These are phyloP conservation scores for Lipomyces yamanashiensis DNA, from an alignment of 805 yeast species.

Conservation along the genomic window DNA sequence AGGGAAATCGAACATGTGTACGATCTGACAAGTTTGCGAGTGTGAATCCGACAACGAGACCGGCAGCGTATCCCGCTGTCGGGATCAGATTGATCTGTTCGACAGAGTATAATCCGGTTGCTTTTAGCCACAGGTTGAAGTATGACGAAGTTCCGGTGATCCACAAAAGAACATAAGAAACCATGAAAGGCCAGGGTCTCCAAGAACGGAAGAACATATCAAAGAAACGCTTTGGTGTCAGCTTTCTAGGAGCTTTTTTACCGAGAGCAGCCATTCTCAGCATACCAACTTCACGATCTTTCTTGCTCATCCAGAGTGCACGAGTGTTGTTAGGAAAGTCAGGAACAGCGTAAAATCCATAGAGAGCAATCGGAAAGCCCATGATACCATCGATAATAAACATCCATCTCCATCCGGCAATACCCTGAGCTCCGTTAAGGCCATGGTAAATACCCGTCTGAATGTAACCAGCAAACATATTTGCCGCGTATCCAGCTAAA, in stretches of 20 bases:
- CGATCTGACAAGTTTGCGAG: constrained; percentile 44
- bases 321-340: constrained; percentile 63
- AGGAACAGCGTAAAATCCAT: constrained; percentile 53
- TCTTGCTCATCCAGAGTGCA: constrained; percentile 52
- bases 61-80: constrained; percentile 45
- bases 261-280: constrained; percentile 28
- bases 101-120: constrained; percentile 35
- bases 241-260: constrained; percentile 20
- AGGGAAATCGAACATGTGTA: constrained; percentile 42
- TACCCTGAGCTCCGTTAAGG: constrained; percentile 58
- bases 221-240: constrained; percentile 27
- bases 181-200: constrained; percentile 35
- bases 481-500: constrained; percentile 65
- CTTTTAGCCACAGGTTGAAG: constrained; percentile 45
- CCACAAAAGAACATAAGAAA: constrained; percentile 27
- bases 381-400: constrained; percentile 34
- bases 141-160: constrained; percentile 34
- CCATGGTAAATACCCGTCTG: constrained; percentile 59
- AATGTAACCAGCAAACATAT: constrained; percentile 64
- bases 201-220: constrained; percentile 29
- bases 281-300: constrained; percentile 24
- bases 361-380: constrained; percentile 29
- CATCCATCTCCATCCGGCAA: constrained; percentile 62
- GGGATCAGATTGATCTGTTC: constrained; percentile 44
- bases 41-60: constrained; percentile 41